Conservation (phyloP, 768 basidiomycete genomes). For the Tremella yokohamensis region DNA sequence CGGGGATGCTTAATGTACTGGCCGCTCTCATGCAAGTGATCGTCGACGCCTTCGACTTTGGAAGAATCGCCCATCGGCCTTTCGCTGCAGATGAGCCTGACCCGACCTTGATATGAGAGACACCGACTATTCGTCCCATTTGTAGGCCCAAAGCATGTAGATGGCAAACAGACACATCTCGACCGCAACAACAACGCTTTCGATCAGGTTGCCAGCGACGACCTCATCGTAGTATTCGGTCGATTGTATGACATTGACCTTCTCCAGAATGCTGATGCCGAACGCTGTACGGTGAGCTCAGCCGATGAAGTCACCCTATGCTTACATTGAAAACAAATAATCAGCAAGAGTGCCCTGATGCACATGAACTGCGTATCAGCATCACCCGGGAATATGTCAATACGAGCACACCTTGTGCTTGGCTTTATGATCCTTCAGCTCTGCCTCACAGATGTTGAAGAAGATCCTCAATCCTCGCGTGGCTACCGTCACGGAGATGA, state of each 20-base stretch:
- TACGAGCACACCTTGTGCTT: background rate
- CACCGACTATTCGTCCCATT: background rate
- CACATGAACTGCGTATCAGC: background rate
- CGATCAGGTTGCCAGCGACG: background rate
- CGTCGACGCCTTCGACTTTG: background rate
- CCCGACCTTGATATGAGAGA: background rate
- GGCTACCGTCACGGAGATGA: slow-evolving; percentile 2
- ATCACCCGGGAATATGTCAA: too few relatives aligned
- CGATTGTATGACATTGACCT: slow-evolving; percentile 1
- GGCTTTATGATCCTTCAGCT: background rate
- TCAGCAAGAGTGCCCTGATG: background rate
- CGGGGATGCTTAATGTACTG: background rate
- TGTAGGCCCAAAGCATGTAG: slow-evolving; percentile 1
- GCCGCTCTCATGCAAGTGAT: background rate
- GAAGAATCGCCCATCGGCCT: background rate
- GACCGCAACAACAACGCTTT: background rate
- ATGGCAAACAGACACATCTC: background rate
- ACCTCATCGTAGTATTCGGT: background rate
- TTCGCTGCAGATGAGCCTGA: background rate
- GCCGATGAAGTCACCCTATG: too few relatives aligned
- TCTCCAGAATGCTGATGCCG: background rate
- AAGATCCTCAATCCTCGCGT: background rate
- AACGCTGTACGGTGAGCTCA: background rate
- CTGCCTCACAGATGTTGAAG: slow-evolving; percentile 1
- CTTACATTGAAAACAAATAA: background rate